Evolutionary conservation across 1,284 basidiomycete genomes (phyloP), one percentile per base, ranked within the genome.

Genomic region (Paramarasmius palmivorus): DNA sequence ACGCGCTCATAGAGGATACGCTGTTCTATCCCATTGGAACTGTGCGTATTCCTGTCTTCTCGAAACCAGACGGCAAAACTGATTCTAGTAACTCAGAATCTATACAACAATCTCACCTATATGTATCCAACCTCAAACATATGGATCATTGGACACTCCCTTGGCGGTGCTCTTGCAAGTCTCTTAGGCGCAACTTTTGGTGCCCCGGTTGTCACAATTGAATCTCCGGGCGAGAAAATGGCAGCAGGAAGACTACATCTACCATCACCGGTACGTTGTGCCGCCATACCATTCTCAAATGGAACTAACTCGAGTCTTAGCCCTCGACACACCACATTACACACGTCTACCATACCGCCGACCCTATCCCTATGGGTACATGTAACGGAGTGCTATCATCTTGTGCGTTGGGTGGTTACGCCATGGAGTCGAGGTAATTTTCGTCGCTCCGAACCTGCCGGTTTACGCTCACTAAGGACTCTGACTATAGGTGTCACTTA

Each of bases 51-150:
- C 57, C 20, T 49, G 14, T 25, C 47, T 41, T 34, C 15, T 29
- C 23, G 50, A 45, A 34, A 50, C 25, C 19, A 19, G 46, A 36
- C 3, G 9, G 17, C 44, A 26, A 25, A 23, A 15, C 48, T 50
- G 35, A 25, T n/a, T 8, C 29, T 46, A 26, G 17, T 14, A 10
- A 25, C 7, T 10, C 65, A 94, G 90, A 91, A 95, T 71, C 71
- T 98, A 49, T 98, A 95, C 75, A 92, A 95, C 77, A 94, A 98
- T 74, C 63, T 99, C 49, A 90, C 94, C 4, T 92, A 91, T 68
- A 84, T 96, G 80, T 99, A 97, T 70, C 97, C 96, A 8, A 74
- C 92, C 58, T 83, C 95, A 51, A 90, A 91, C 60, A 91, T 99
- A 56, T 99, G 96, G 97, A 73, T 98, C 38, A 85, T 84, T 83